Evolutionary conservation across 441 rosid species (phyloP), one percentile per base, ranked within the genome.

Genomic region (Populus hybrid): DNA sequence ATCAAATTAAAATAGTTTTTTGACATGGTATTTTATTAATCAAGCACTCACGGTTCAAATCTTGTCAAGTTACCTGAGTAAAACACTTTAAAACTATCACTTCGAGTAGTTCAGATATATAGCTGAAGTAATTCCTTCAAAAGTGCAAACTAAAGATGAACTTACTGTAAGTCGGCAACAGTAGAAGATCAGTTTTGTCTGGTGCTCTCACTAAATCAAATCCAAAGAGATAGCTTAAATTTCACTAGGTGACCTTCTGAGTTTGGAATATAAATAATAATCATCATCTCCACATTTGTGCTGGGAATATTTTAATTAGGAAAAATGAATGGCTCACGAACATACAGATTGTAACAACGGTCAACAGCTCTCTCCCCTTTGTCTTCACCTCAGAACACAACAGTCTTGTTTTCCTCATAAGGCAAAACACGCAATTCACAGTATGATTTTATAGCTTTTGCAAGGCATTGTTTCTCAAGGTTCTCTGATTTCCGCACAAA

Each of bases 381-480:
- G n/a, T 16, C n/a, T 42, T n/a, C 20, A 20, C 63, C 65, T 32
- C 79, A 93, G 72, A 96, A 92, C 30, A 93, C 94, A 18, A 95
- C 97, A 69, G 97, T 93, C 85, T 84, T 90, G 80, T 90, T 90
- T 72, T 84, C 81, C 74, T 87, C 91, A 0, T 84, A 93, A 81
- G 93, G 94, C 64, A 95, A 83, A 18, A 91, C 96, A 53, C 98
- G 91, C 75, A 96, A 83, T 78, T 96, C 98, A 24, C 97, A 93
- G 79, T 96, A 92, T 3, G 94, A 94, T 76, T 88, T 88, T 76
- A 93, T 78, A 46, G 96, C 98, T 85, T 84, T 89, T 16, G 84
- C 78, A 72, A 95, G 97, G 81, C 99, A 95, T 79, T 88, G 94
- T 83, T 87, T 94, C 90, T 94, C 99, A 1, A 95, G 93, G 81